These are phyloP conservation scores for Tolypocladium tundrense DNA, from an alignment of 2,329 filamentous ascomycete species.

Conservation along the genomic window DNA sequence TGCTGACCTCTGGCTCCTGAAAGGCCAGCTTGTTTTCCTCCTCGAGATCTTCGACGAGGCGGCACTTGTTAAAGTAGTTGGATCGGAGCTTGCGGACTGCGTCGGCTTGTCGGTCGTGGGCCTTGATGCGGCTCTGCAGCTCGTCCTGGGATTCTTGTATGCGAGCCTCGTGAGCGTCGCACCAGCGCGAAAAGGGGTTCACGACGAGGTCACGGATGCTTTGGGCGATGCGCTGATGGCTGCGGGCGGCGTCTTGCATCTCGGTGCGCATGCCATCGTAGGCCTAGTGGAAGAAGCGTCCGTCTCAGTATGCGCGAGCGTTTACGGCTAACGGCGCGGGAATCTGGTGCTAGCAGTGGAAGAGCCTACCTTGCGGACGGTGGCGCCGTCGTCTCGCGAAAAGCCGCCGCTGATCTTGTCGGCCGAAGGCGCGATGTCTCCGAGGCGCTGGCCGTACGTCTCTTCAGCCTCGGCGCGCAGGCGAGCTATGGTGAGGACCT, in stretches of 20 bases:
- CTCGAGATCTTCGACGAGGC: conserved; percentile 88
- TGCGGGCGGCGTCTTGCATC: conserved; percentile 84
- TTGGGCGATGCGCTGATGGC: conserved; percentile 89
- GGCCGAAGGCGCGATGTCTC: conserved; percentile 70
- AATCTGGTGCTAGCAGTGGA: background rate
- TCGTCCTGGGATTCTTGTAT: conserved; percentile 94
- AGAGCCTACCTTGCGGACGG: conserved; percentile 69
- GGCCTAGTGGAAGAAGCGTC: conserved; percentile 43
- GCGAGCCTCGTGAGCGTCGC: conserved; percentile 83
- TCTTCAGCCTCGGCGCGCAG: conserved; percentile 96
- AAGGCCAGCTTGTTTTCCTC: conserved; percentile 98
- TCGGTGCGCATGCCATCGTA: conserved; percentile 88
- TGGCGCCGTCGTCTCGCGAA: conserved; percentile 85
- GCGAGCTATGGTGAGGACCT: conserved; percentile 81
- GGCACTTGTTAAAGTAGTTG: conserved; percentile 98
- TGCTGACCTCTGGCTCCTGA: conserved; percentile 71
- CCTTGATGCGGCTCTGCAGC: conserved; percentile 80
- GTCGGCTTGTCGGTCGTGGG: conserved; percentile 86
- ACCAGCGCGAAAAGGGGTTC: conserved; percentile 90
- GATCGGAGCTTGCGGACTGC: conserved; percentile 85
- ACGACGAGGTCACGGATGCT: conserved; percentile 95
- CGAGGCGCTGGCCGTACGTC: conserved; percentile 68
- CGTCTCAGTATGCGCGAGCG: conserved; percentile 8
- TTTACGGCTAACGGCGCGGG: background rate
- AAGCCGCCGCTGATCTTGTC: conserved; percentile 82